Base-by-base conservation (phyloP, 106 monocot genomes). In the Alisma plantagoaquatica region DNA sequence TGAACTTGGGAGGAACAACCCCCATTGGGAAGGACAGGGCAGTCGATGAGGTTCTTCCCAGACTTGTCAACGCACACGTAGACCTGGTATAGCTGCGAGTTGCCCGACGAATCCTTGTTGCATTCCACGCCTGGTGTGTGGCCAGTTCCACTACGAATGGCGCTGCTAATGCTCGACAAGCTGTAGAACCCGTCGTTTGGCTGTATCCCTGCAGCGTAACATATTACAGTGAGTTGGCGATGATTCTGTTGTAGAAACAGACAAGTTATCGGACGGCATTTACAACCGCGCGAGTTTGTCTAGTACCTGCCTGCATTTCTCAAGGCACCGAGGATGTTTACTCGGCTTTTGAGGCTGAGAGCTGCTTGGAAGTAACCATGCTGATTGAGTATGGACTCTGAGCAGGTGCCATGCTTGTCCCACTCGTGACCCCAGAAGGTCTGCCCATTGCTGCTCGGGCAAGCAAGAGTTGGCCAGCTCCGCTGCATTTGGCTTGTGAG, bases 401-500 rank as follows among this genome's bases (percentile, higher is more conserved):
- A 62, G 57, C 82, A 82, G 31, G 73, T 77, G 66, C 82, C 82
- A 31, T 77, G 73, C 41, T 70, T 82, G 60, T 70, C 43, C 77
- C 82, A 77, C 41, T 70, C 82, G 26, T 77, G 77, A 41, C 21
- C 47, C 82, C 77, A 82, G 46, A 77, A 70, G 33, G 14, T 53
- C 6, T 32, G 56, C 11, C 87, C 80, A 33, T 75, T 48, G 61
- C 56, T 43, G 65, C 57, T 69, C 2, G 81, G 81, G 42, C 82
- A 87, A 8, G 82, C 68, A 1, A 87, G 66, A 5, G 82, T 72
- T 0, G 82, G 75, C 77, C 87, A 87, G 16, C 67, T 46, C 0
- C 11, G 7, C 24, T 25, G 58, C 52, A 75, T 12, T n/a, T n/a
- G 18, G 4, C 25, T 19, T 31, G 19, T 55, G 10, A 57, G 11